Evolutionary conservation across 148 eudicot species (phyloP).

Genomic region (Rhododendron molle): DNA sequence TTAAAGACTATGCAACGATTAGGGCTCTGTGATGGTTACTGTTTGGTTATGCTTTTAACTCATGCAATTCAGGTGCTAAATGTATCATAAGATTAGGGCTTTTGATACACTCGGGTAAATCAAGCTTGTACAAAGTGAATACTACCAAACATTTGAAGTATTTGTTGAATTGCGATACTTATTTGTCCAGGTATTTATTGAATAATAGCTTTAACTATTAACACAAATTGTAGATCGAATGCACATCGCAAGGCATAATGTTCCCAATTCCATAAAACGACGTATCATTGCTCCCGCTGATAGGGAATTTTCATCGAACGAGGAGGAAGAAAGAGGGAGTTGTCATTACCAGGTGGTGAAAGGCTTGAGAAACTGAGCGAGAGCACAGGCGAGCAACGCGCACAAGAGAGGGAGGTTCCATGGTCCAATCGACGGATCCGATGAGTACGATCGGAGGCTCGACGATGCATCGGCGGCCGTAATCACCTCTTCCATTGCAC

Average conservation of each 20-base stretch:
- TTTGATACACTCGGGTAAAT: not conserved
- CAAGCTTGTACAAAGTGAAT: not conserved
- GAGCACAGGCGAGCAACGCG: slow-evolving; percentile 46
- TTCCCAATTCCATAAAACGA: not conserved
- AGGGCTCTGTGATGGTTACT: not conserved
- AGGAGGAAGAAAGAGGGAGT: not conserved
- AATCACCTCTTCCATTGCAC: slow-evolving; percentile 31
- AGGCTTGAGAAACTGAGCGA: slow-evolving; percentile 61
- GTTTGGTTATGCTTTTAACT: not conserved
- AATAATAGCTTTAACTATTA: not conserved
- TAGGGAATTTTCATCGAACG: not conserved
- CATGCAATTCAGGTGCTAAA: not conserved
- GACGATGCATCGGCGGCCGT: slow-evolving; percentile 39
- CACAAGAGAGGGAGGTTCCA: slow-evolving; percentile 47
- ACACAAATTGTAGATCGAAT: not conserved
- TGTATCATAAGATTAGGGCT: not conserved
- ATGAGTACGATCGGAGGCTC: slow-evolving; percentile 19
- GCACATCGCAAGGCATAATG: not conserved
- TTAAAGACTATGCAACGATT: not conserved
- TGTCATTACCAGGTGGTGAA: slow-evolving; percentile 43
- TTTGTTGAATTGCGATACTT: not conserved
- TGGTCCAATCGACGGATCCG: slow-evolving; percentile 29
- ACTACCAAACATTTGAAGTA: not conserved
- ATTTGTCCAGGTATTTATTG: not conserved
- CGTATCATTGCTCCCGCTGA: not conserved